Base-by-base conservation (phyloP, 129 eudicot genomes). In the Solidago caesia region DNA sequence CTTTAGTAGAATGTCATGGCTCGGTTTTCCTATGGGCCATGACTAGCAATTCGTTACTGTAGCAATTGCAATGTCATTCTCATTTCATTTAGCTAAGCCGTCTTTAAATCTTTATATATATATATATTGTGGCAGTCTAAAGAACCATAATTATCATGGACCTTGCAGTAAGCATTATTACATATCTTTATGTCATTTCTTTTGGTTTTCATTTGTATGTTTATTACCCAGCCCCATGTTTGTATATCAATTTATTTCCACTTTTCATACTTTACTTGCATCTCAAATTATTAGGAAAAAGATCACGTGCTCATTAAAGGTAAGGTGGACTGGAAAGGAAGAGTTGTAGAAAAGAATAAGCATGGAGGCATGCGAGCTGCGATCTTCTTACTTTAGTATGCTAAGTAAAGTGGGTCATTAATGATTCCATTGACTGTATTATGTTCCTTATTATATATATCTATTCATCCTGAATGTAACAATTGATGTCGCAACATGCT, bases 311-410 rank as follows among this genome's bases (percentile, higher is more conserved):
- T 84, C 41, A 71, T 88, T 67, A 89, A 82, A 46, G 94, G 94
- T 45, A 91, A 88, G 85, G 91, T 84, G 43, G 88, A 91, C 61
- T 88, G 97, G 94, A 91, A 75, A 82, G 97, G 97, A 78, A 82
- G 82, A 77, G 33, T 83, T 44, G 97, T 83, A 2, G 64, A 58
- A 56, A 84, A 76, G 76, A 81, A 80, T 8, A 80, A 82, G 79
- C 92, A 90, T 72, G 97, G 97, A 51, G 97, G 97, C 79, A 74
- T 76, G 75, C 57, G 71, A 45, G 64, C 72, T 68, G 75, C 94
- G 48, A 16, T 74, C 6, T 65, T 76, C 45, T 41, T 88, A 62
- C 57, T 91, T 21, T 21, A 71, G 29, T 49, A 53, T 8, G 5
- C 43, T 25, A 64, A 51, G 56, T 47, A 47, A 47, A 7, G 52